Evolutionary conservation across 1,284 basidiomycete genomes (phyloP).

Genomic region (Rhodotorula glutinis): DNA sequence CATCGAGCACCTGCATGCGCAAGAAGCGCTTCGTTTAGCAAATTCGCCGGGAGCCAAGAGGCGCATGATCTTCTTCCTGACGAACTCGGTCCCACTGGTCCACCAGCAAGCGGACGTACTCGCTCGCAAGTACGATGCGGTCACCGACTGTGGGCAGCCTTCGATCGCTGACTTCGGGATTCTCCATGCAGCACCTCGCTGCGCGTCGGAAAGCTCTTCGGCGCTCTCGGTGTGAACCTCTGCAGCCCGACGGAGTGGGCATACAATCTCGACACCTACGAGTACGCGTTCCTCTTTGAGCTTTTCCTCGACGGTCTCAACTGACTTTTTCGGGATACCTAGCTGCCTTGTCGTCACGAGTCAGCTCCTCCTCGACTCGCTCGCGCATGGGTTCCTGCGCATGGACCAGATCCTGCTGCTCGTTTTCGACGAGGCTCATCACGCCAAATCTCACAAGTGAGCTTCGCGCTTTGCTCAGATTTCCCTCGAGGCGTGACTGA

Average conservation of each 20-base stretch:
- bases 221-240: constrained; percentile 29
- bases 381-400: constrained; percentile 34
- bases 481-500: too few species aligned
- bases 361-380: constrained; percentile 35
- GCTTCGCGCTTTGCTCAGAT: not conserved
- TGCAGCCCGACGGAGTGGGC: constrained; percentile 27
- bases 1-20: constrained; percentile 25
- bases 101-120: constrained; percentile 33
- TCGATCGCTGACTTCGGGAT: not conserved
- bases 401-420: constrained; percentile 32
- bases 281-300: not conserved
- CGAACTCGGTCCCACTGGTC: constrained; percentile 31
- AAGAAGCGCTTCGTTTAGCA: not conserved
- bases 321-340: not conserved
- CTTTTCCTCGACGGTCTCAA: not conserved
- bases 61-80: constrained; percentile 35
- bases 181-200: constrained; percentile 8
- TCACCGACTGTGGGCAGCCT: rapidly evolving
- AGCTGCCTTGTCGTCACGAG: constrained; percentile 18
- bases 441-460: constrained; percentile 35
- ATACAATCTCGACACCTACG: constrained; percentile 11
- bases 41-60: not conserved
- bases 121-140: constrained; percentile 10
- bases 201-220: constrained; percentile 33
- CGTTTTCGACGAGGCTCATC: constrained; percentile 37